Percentiles rank a stretch among this genome's conserved stretches.
Conservation (phyloP, 2,329 filamentous ascomycete species). For the Penicillium sp. region DNA sequence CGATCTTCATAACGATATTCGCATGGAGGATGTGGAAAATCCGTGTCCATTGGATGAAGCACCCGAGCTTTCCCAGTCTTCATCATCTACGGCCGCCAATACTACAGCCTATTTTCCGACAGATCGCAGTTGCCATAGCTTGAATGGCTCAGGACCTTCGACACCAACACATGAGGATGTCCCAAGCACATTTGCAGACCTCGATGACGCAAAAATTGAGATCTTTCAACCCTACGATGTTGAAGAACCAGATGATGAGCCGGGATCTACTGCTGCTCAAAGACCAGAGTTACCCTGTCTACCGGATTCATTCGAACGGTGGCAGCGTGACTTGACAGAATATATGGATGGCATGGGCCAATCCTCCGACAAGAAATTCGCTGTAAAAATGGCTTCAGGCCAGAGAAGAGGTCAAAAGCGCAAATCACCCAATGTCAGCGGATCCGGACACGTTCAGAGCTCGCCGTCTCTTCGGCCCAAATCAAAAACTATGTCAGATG, state of each 20-base stretch:
- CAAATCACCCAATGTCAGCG: slow-evolving; percentile 27
- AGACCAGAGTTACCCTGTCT: slow-evolving; percentile 17
- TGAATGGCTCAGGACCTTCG: slow-evolving; percentile 12
- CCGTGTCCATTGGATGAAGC: not conserved
- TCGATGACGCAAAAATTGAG: slow-evolving; percentile 22
- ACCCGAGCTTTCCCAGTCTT: not conserved
- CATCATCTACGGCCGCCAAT: not conserved
- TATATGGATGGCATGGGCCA: slow-evolving; percentile 34
- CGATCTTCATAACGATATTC: not conserved
- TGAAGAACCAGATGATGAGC: slow-evolving; percentile 36
- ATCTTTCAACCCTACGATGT: slow-evolving; percentile 40
- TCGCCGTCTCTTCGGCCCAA: slow-evolving; percentile 4
- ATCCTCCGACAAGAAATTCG: slow-evolving; percentile 25
- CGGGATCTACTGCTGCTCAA: not conserved
- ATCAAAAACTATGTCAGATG: slow-evolving; percentile 6
- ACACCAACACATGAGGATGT: slow-evolving; percentile 18
- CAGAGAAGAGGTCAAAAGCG: slow-evolving; percentile 35
- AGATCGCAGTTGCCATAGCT: slow-evolving; percentile 12
- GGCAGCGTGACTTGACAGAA: slow-evolving; percentile 35
- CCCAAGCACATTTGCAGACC: slow-evolving; percentile 1
- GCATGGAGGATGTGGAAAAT: slow-evolving; percentile 1
- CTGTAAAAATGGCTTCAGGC: not conserved
- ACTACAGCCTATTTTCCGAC: not conserved
- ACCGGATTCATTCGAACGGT: slow-evolving; percentile 26
- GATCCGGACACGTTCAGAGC: slow-evolving; percentile 4